Evolutionary conservation across 352 stramenopile species (phyloP), one percentile per base, ranked within the genome.

Genomic region (Pythium periplocum): DNA sequence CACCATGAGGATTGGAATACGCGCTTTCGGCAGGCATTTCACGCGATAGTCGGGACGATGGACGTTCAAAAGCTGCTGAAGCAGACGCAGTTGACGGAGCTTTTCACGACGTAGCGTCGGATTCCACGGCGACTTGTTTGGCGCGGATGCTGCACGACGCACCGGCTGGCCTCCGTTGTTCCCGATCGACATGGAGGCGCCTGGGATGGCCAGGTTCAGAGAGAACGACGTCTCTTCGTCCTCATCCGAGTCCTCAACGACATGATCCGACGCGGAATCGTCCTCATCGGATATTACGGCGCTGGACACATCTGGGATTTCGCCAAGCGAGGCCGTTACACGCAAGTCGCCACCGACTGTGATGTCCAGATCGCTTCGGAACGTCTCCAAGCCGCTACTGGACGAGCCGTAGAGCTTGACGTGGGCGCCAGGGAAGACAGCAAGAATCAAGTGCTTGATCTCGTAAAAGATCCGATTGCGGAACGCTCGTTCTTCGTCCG

Each of bases 1-100:
- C 39, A 87, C 64, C 69, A 87, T 86, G 32, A 90, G 64, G 58
- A 90, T 90, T 12, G 80, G 80, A 53, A 86, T 80, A 61, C 82
- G 86, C 42, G 80, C 80, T 56, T 88, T 88, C 45, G 68, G 66
- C 41, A 90, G 52, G 33, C 73, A 87, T 48, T 87, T 87, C 40
- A 90, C 52, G 38, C 79, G 66, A 11, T 78, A 76, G 32, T 75
- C 59, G 6, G 77, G 75, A 6, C 73, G 77, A n/a, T 82, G 60
- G 0, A 51, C 51, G 32, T 73, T 62, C 3, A 90, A 43, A 32
- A 90, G 32, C 39, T 75, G 61, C 59, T 86, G 80, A 43, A 90
- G 52, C 26, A 71, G 73, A 35, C 78, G 64, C 45, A 90, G 34
- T 26, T 71, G 63, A 6, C 69, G 70, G 48, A 88, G 59, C 55